Base-by-base conservation (phyloP, 495 filamentous ascomycete genomes). In the Neurospora sp. region DNA sequence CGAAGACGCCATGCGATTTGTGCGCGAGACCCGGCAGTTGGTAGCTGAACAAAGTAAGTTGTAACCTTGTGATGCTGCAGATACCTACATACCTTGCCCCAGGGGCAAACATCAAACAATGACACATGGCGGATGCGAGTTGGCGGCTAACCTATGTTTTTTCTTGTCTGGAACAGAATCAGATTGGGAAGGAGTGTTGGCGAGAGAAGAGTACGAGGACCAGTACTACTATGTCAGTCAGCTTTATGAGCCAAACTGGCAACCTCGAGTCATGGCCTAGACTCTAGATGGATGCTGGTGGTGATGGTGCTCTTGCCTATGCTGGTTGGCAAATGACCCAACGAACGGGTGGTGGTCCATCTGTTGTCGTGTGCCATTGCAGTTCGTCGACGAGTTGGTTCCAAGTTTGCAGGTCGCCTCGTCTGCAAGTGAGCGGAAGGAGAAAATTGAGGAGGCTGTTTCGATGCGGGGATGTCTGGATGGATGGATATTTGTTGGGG, bases 161-260 rank as follows among this genome's bases (percentile, higher is more conserved):
- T 65, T 1, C 16, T 61, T 61, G 35, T 31, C 27, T 61, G 68
- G 68, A 59, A 73, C 70, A 86, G 85, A 78, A 65, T 76, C 73
- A 68, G 72, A 81, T 27, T 86, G 85, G 85, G 73, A 81, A 39
- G 75, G 75, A 39, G 47, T 85, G 45, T 82, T 81, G 71, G 73
- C 77, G 12, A 75, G 53, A 42, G 77, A 80, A 8, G 78, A 78
- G 39, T 85, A 82, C 71, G 85, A 86, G 76, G 71, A 86, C 71
- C 84, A 87, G 72, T 85, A 83, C 71, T 87, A 82, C 73, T 86
- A 86, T 73, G 79, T 86, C 59, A 85, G 84, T 74, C 85, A 87
- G 75, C 79, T 87, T 22, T 87, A 80, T 75, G 84, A 87, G 71
- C 81, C 81, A 69, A 83, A 81, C 73, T 87, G 85, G 85, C 80